Percentiles rank a stretch among this genome's conserved stretches.
These are phyloP conservation scores for Sicyos baderoa DNA, from an alignment of 306 rosid species.

Conservation along the genomic window DNA sequence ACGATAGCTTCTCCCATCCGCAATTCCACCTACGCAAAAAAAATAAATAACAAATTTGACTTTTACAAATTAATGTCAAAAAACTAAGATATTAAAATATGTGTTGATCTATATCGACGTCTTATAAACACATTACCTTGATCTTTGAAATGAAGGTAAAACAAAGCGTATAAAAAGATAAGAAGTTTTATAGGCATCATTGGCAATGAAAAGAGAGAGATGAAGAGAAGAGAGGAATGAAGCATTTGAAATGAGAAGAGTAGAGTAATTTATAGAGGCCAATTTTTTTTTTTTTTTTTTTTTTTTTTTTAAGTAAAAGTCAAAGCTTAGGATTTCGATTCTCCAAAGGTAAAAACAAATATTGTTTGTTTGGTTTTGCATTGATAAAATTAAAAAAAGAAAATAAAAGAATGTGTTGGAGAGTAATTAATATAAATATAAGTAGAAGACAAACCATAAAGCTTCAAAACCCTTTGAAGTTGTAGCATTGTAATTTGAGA, in stretches of 20 bases:
- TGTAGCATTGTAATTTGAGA: background rate
- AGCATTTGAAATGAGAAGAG: background rate
- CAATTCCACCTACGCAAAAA: background rate
- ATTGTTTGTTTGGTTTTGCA: background rate
- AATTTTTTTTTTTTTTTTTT: no score
- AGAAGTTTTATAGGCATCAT: background rate
- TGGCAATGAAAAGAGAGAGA: background rate
- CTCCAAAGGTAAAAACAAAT: background rate
- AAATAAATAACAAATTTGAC: background rate
- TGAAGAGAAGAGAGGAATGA: background rate
- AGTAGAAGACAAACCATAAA: background rate
- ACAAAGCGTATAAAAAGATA: background rate
- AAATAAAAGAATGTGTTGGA: conserved; percentile 12
- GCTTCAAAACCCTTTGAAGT: background rate
- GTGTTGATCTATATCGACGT: background rate
- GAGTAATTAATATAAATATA: background rate
- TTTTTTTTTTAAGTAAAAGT: background rate
- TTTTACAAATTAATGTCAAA: background rate
- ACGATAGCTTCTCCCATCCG: background rate
- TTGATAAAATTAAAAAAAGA: background rate
- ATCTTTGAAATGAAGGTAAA: background rate
- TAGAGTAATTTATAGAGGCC: background rate
- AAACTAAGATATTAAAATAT: background rate
- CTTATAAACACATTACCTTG: background rate
- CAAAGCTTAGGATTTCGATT: background rate